Evolutionary conservation across 305 asterid species (phyloP).

Genomic region (Solanum hybrid): DNA sequence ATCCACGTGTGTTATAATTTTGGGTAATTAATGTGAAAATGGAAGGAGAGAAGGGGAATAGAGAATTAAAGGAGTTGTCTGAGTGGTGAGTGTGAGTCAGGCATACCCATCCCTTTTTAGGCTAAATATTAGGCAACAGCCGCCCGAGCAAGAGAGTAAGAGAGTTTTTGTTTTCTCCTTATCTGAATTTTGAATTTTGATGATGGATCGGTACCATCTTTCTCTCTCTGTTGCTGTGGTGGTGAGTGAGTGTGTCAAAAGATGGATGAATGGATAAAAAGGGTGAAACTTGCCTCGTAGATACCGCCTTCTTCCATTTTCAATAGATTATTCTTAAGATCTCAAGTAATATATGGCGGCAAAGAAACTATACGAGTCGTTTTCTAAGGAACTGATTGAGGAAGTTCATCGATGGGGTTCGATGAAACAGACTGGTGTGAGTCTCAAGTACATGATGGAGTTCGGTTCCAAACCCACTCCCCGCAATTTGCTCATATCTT

Average conservation of each 20-base stretch:
- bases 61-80: not conserved
- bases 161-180: not conserved
- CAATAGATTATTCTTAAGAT: not conserved
- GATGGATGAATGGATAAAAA: not conserved
- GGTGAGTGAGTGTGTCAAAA: not conserved
- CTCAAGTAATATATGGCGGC: conserved; percentile 42
- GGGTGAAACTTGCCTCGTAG: not conserved
- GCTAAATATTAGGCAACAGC: not conserved
- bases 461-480: conserved; percentile 69
- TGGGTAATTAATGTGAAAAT: not conserved
- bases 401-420: conserved; percentile 72
- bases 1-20: not conserved
- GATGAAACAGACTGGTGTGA: conserved; percentile 84
- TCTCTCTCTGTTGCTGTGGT: not conserved
- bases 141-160: not conserved
- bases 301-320: not conserved
- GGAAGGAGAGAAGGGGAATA: not conserved
- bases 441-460: conserved; percentile 93
- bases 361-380: conserved; percentile 48
- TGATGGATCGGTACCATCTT: not conserved
- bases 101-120: not conserved
- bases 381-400: conserved; percentile 45
- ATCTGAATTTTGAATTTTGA: not conserved
- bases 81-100: not conserved
- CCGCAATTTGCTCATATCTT: conserved; percentile 62